Evolutionary conservation across 805 yeast genomes (phyloP), one percentile per base, ranked within the genome.

Genomic region (Metschnikowia kofuensis): DNA sequence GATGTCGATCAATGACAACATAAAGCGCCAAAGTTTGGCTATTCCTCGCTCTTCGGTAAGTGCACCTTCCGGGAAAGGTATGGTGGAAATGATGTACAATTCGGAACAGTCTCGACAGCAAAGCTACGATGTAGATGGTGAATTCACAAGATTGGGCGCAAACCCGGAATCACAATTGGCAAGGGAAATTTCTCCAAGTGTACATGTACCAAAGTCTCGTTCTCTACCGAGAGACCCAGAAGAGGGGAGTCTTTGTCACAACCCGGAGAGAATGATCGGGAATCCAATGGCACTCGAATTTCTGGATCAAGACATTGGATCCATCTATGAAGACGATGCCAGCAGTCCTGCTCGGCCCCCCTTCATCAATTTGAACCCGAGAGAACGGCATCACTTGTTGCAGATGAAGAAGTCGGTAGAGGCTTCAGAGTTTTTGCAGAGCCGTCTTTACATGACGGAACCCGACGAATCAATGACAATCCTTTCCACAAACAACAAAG

Each of bases 261-360:
- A 15, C n/a, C 12, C 13, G 11, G 12, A 4, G 41, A 12, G 16
- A n/a, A 38, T 12, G n/a, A 12, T 13, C 7, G 31, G 21, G n/a
- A 36, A 44, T 7, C 41, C 27, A 15, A 44, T 37, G 45, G 49
- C 39, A 10, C 64, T 64, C 2, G 32, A 59, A 2, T 47, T 61
- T 7, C 51, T 64, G n/a, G 70, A 67, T 37, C 66, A 63, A 35
- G 72, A 66, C 32, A 64, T 62, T 51, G 68, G 71, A 2, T 67
- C 71, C 4, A 32, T 55, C 11, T 72, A 72, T 50, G 54, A 60
- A 11, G 76, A 74, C 48, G 64, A 59, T 7, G 31, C n/a, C 9
- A 77, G 77, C 10, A 66, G 69, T 39, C 52, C 69, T 42, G 72
- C 68, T 3, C 60, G 78, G 40, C 78, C 78, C 0, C 76, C 77